Evolutionary conservation across 2,329 filamentous ascomycete species (phyloP).

Genomic region (Alternaria panax): DNA sequence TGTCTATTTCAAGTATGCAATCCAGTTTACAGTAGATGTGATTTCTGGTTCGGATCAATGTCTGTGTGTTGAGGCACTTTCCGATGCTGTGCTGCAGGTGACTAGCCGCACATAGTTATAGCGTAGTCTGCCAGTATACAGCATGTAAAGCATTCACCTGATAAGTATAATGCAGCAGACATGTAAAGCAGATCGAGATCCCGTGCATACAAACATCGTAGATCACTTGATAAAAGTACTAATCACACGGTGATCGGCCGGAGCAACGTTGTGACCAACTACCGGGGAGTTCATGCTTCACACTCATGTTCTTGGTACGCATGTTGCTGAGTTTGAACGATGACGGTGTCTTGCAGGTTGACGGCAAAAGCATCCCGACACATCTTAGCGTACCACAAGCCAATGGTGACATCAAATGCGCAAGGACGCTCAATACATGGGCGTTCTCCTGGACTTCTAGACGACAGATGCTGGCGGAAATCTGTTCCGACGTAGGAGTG

Average conservation of each 20-base stretch:
- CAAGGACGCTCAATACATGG: not conserved
- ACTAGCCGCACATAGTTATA: conserved; percentile 74
- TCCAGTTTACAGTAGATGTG: not conserved
- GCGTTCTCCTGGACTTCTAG: not conserved
- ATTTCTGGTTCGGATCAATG: not conserved
- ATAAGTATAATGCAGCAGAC: conserved; percentile 69
- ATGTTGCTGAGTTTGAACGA: not conserved
- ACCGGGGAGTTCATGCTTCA: not conserved
- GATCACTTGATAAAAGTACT: conserved; percentile 4
- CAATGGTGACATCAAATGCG: not conserved
- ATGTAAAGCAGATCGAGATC: conserved; percentile 48
- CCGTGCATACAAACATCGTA: conserved; percentile 8
- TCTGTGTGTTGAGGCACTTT: not conserved
- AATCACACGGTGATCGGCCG: conserved; percentile 6
- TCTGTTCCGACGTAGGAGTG: not conserved
- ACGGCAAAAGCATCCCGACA: conserved; percentile 8
- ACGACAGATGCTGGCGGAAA: not conserved
- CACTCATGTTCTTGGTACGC: not conserved
- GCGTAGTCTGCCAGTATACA: conserved; percentile 70
- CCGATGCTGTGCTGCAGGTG: not conserved
- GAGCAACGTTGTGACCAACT: conserved; percentile 2
- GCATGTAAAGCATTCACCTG: conserved; percentile 54
- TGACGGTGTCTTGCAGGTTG: not conserved
- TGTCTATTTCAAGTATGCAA: not conserved
- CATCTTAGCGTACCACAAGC: not conserved